These are phyloP conservation scores for Nadsonia commutata DNA, from an alignment of 1,139 yeast genomes.

Conservation along the genomic window DNA sequence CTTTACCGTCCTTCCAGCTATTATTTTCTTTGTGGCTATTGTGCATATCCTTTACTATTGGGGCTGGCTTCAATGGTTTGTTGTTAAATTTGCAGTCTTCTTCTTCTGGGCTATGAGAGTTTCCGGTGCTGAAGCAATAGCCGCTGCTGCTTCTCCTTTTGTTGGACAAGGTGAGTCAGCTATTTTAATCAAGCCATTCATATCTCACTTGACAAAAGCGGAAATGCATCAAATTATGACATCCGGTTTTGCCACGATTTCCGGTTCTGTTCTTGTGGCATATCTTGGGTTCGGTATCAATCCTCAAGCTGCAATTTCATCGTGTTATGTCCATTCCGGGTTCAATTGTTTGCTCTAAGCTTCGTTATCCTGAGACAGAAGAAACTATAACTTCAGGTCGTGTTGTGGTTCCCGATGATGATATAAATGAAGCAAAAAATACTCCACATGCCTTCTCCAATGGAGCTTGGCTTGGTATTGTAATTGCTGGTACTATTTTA, in stretches of 20 bases:
- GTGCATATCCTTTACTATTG: slow-evolving; percentile 48
- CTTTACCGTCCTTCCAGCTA: slow-evolving; percentile 48
- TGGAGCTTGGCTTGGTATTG: slow-evolving; percentile 49
- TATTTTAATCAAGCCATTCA: slow-evolving; percentile 44
- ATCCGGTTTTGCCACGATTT: slow-evolving; percentile 53
- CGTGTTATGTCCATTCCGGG: slow-evolving; percentile 63
- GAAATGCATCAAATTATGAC: slow-evolving; percentile 46
- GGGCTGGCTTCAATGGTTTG: slow-evolving; percentile 49
- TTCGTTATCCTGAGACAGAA: slow-evolving; percentile 50
- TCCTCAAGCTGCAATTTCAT: slow-evolving; percentile 49
- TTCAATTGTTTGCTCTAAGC: slow-evolving; percentile 46
- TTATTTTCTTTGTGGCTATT: slow-evolving; percentile 49
- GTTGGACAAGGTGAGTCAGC: slow-evolving; percentile 60
- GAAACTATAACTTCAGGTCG: slow-evolving; percentile 38
- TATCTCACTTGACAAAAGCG: slow-evolving; percentile 47
- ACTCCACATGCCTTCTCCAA: slow-evolving; percentile 51
- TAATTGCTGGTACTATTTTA: slow-evolving; percentile 46
- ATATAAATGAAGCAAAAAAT: slow-evolving; percentile 34
- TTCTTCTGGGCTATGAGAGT: slow-evolving; percentile 50
- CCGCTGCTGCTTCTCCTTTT: slow-evolving; percentile 58
- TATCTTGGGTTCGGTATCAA: slow-evolving; percentile 52
- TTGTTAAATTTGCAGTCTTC: slow-evolving; percentile 42
- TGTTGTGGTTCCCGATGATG: slow-evolving; percentile 34
- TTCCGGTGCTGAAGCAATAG: slow-evolving; percentile 55
- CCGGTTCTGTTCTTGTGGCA: slow-evolving; percentile 53